Evolutionary conservation across 2,329 filamentous ascomycete genomes (phyloP), one percentile per base, ranked within the genome.

Genomic region (Ilyonectria sp.): DNA sequence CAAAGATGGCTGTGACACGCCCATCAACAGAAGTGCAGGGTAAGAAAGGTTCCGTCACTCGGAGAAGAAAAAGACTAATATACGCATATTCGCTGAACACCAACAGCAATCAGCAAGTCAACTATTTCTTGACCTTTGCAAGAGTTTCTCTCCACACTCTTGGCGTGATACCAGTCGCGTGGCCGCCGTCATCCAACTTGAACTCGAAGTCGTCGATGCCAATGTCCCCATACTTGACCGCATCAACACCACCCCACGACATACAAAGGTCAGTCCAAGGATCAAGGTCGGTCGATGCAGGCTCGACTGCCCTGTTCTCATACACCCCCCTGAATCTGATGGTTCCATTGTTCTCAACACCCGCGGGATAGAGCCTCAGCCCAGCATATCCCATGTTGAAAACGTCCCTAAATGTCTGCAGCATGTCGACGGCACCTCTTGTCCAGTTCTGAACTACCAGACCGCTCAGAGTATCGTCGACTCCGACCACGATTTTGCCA

Each of bases 201-300:
- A 62, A 55, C 60, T 47, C 37, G 26, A 62, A 56, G 31, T 62
- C 60, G 10, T 62, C 60, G 40, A 62, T 49, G 29, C 37, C 60
- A 35, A 62, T 56, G 3, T 35, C 29, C 10, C 50, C 60, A 10
- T 62, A 62, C 50, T 55, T 62, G 15, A 56, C 13, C 6, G 50
- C 17, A 26, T 62, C 60, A 17, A 56, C 60, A 13, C 40, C 37
- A 9, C 50, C 50, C 60, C 60, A 62, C 1, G 37, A 29, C 37
- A 17, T 10, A 49, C 59, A 61, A 13, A 61, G 49, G 33, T 62
- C 50, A 47, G 15, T 40, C 50, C 50, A 55, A n/a, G 60, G 60
- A 62, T 62, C 40, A n/a, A 56, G 26, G 3, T 3, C 21, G 8
- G n/a, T 21, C 15, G 19, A 19, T 8, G 40, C 13, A 13, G 35